Evolutionary conservation across 805 yeast species (phyloP), one percentile per base, ranked within the genome.

Genomic region (Naumovozyma dairenensis): DNA sequence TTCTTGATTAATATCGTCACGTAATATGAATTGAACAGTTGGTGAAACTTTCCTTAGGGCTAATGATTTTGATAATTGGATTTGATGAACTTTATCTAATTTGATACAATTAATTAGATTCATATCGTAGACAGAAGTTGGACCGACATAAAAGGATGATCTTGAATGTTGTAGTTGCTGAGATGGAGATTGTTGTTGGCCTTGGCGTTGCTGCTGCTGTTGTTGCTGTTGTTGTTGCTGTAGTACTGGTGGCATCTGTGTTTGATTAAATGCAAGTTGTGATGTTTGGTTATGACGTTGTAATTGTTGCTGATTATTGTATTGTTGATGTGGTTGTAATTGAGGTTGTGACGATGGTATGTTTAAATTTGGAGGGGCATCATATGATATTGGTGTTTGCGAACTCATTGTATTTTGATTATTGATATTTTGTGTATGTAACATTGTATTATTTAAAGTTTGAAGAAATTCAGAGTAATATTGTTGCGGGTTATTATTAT

Each of bases 91-190:
- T 43, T 78, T 79, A 55, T 77, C 80, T 19, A 77, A 55, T 20
- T 67, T 71, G 22, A 84, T 73, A 26, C 71, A 61, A 39, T 80
- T 78, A 15, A 89, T 63, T 17, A 89, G 65, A 10, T 72, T 67
- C 17, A 73, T 65, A 53, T 89, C 97, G 52, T 78, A 84, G 19
- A 82, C 68, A 13, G 96, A 85, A 0, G 94, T 81, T 1, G 94
- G 77, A 1, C 97, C 96, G 15, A 87, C 78, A 47, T 76, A 81
- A 49, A 84, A 84, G 14, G 94, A 80, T 0, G 95, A 85, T 37
- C 96, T 64, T 1, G 97, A 96, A 48, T 77, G 84, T 52, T 85
- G 96, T 15, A 83, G 32, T 20, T 34, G 42, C 7, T 24, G 33
- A 16, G 27, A 30, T 9, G 21, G 33, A 25, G 12, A 25, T 42